A percentile compares a stretch with the other conserved stretches of the same genome.
Evolutionary conservation across 805 yeast genomes (phyloP).

Genomic region (Lipomyces japonicus): DNA sequence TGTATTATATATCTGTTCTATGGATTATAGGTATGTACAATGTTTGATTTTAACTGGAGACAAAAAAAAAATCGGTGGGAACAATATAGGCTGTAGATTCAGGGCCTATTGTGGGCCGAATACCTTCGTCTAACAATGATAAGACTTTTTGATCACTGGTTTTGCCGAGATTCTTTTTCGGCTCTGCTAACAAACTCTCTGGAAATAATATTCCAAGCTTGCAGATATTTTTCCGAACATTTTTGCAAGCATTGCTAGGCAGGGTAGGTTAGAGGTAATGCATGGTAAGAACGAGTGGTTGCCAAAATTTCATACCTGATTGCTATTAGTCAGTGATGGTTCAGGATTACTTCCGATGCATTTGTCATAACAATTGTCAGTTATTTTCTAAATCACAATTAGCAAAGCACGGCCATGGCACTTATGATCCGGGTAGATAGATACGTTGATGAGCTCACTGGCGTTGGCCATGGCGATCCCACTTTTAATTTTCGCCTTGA

Average conservation of each 20-base stretch:
- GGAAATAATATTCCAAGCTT: slow-evolving; percentile 83
- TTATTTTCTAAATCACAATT: slow-evolving; percentile 48
- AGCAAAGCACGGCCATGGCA: neutral
- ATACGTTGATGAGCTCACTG: slow-evolving; percentile 68
- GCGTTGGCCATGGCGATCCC: slow-evolving; percentile 92
- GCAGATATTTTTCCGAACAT: slow-evolving; percentile 84
- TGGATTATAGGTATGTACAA: too few relatives aligned
- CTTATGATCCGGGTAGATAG: slow-evolving; percentile 10
- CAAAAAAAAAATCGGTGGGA: too few relatives aligned
- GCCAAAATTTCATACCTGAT: slow-evolving; percentile 40
- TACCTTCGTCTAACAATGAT: too few relatives aligned
- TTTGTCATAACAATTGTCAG: slow-evolving; percentile 80
- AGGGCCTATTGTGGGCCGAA: too few relatives aligned
- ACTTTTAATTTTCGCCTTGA: slow-evolving; percentile 4
- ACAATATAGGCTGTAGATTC: too few relatives aligned
- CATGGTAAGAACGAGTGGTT: too few relatives aligned
- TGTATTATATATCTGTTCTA: too few relatives aligned
- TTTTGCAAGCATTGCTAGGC: slow-evolving; percentile 56
- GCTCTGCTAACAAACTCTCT: slow-evolving; percentile 66
- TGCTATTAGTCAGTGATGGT: slow-evolving; percentile 45
- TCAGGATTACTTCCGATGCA: slow-evolving; percentile 63
- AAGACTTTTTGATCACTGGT: too few relatives aligned
- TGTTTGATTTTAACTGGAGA: too few relatives aligned
- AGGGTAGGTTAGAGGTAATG: neutral
- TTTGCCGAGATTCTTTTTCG: neutral